Conservation (phyloP, 2,329 filamentous ascomycete species). For the Cordyceps cateniannulata region DNA sequence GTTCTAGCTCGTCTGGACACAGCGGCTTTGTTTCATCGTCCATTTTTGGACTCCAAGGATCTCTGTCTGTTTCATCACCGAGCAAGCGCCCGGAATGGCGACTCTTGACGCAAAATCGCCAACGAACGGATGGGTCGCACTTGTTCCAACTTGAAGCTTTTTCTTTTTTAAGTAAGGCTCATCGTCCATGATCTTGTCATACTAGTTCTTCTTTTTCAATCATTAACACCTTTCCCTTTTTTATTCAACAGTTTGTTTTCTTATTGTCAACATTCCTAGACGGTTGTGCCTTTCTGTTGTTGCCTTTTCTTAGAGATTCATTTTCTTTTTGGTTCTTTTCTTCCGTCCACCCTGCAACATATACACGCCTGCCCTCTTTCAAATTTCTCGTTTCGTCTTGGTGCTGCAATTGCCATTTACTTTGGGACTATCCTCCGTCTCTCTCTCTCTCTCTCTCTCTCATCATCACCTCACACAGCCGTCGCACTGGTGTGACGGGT, state of each 20-base stretch:
- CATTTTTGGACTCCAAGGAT: background rate
- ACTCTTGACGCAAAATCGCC: background rate
- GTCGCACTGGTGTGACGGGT: background rate
- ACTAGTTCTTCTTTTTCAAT: background rate
- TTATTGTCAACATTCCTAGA: constrained; percentile 9
- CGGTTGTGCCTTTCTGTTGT: background rate
- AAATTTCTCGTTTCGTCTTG: background rate
- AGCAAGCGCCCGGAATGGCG: background rate
- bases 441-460: background rate
- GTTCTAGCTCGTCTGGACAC: background rate
- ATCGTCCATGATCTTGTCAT: background rate
- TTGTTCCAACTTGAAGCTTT: background rate
- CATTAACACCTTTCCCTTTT: background rate
- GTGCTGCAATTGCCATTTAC: background rate
- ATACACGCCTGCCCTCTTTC: too few species aligned
- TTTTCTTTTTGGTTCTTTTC: background rate
- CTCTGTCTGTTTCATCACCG: constrained; percentile 5
- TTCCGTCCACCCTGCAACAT: background rate
- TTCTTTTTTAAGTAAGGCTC: constrained; percentile 1
- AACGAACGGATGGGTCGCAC: background rate
- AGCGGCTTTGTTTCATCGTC: constrained; percentile 8
- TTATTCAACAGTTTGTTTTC: background rate
- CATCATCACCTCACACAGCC: background rate
- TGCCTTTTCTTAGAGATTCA: background rate
- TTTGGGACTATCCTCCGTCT: background rate